Base-by-base conservation (phyloP, 1,284 basidiomycete species). In the Fomitopsis betulina region DNA sequence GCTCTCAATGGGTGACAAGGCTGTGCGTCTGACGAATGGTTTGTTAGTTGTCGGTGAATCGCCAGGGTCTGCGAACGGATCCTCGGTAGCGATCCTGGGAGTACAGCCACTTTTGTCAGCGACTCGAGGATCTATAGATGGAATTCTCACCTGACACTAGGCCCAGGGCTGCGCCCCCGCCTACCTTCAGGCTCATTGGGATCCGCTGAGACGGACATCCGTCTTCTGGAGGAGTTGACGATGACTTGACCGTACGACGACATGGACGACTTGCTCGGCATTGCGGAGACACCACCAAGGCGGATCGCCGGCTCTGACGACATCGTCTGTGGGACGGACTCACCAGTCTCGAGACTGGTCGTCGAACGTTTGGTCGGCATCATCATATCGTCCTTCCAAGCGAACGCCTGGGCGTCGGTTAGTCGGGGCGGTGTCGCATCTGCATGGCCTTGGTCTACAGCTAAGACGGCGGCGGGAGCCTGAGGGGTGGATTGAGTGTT, bases 41-140 rank as follows among this genome's bases (percentile, higher is more conserved):
- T 37, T 51, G 32, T 23, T 13, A 9, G 32, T 51, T 33, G 47
- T 58, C 47, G 57, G 35, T 19, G 45, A 53, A 15, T 53, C 25
- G 9, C 30, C 43, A 13, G 66, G 67, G 53, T 71, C 69, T 4
- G 67, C 70, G 55, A 70, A 70, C 0, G 78, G 77, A 58, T 81
- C 75, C 23, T 73, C 68, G 23, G 73, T 68, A 0, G 68, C 69
- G 45, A 69, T 54, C 3, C 70, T 73, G 57, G 47, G 10, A 54
- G 32, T 9, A 7, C 21, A 27, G 23, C 53, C 3, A 33, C 38
- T 6, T n/a, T 45, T 47, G 42, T 25, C 23, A 39, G 12, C 52
- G 2, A 30, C 27, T 12, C 15, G 9, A 25, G 1, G 6, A 19
- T 17, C 13, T 19, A 17, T 4, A 51, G 3, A 35, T 9, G 40